These are phyloP conservation scores for Fusarium sp. DNA, from an alignment of 2,329 filamentous ascomycete genomes.

Conservation along the genomic window DNA sequence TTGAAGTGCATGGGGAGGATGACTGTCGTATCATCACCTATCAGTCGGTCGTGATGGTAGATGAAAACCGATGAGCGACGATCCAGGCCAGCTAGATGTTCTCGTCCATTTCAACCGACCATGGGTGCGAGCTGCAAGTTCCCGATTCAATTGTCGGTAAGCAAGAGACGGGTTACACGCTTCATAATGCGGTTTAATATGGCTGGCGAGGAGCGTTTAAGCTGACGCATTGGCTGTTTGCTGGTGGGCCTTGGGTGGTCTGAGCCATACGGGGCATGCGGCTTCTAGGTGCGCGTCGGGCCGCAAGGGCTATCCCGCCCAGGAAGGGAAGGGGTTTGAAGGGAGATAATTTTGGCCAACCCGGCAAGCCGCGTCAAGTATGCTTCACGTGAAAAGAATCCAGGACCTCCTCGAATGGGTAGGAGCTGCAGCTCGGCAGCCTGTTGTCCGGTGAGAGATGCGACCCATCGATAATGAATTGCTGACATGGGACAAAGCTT, in stretches of 20 bases:
- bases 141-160: slow-evolving; percentile 19
- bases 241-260: slow-evolving; percentile 31
- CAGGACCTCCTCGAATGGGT: slow-evolving; percentile 10
- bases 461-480: neutral
- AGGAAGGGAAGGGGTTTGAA: slow-evolving; percentile 37
- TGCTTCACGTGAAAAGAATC: slow-evolving; percentile 42
- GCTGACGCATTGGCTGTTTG: slow-evolving; percentile 18
- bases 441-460: neutral
- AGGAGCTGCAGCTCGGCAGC: slow-evolving; percentile 5
- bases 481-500: neutral
- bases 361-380: slow-evolving; percentile 44
- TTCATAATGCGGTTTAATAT: neutral
- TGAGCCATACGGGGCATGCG: slow-evolving; percentile 40
- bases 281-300: slow-evolving; percentile 44
- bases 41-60: neutral
- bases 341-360: slow-evolving; percentile 37
- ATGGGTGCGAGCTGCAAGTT: neutral
- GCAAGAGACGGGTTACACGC: neutral
- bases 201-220: slow-evolving; percentile 4
- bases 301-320: slow-evolving; percentile 46
- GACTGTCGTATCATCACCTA: neutral
- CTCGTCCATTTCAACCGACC: neutral
- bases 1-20: neutral
- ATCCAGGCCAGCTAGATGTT: neutral
- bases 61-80: neutral